These are phyloP conservation scores for Chrysanthemum seticuspe DNA, from an alignment of 129 eudicot genomes.

Conservation along the genomic window DNA sequence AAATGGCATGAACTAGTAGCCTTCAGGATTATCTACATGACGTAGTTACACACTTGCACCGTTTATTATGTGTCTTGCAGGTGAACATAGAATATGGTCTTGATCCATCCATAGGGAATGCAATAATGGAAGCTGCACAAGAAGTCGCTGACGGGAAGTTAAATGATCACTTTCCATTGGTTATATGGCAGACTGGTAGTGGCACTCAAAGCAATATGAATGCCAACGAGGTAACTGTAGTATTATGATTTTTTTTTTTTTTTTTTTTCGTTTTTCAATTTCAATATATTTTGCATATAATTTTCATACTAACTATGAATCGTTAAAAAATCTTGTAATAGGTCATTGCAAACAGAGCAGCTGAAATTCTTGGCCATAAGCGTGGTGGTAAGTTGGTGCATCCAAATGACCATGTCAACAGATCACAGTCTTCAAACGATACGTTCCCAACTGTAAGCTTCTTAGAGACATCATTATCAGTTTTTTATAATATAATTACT, in stretches of 20 bases:
- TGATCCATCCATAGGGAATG: conserved; percentile 91
- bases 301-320: conserved; percentile 3
- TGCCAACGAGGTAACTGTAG: conserved; percentile 77
- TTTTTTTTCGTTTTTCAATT: no score
- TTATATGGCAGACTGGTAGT: conserved; percentile 98
- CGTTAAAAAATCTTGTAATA: conserved; percentile 17
- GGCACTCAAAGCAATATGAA: conserved; percentile 99
- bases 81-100: conserved; percentile 99
- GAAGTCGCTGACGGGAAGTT: conserved; percentile 95
- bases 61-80: conserved; percentile 33
- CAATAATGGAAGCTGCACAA: conserved; percentile 97
- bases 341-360: conserved; percentile 99
- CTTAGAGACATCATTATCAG: conserved; percentile 3
- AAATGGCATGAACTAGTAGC: no score
- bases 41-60: no score
- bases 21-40: no score
- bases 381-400: conserved; percentile 94
- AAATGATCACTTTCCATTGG: conserved; percentile 92
- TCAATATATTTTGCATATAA: background rate
- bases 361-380: conserved; percentile 96
- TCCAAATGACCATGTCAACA: conserved; percentile 98
- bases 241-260: no score
- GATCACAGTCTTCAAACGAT: conserved; percentile 98
- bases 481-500: background rate
- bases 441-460: conserved; percentile 92